Base-by-base conservation (phyloP, 1,139 yeast genomes). In the Yamadazyma atlantica region DNA sequence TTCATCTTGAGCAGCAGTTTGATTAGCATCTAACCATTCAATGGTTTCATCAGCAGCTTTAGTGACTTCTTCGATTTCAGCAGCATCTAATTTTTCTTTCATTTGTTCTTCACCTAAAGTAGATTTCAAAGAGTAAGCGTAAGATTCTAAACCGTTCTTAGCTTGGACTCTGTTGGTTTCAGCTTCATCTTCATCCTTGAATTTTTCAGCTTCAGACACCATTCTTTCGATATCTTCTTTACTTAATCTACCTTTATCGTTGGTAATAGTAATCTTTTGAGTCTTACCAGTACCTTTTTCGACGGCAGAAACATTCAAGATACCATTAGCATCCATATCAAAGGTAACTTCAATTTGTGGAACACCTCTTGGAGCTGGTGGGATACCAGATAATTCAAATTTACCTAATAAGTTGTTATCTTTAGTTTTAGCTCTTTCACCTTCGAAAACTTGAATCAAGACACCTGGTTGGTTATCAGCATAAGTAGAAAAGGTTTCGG, bases 401-500 rank as follows among this genome's bases (percentile, higher is more conserved):
- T 92, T 97, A 82, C 98, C 98, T 71, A 92, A 86, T 69, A 90
- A 84, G 66, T 97, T 89, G 95, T 92, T 92, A 79, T 92, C 97
- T 58, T 88, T 70, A 82, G 97, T 90, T 95, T 90, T 92, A 67
- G 89, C 96, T 82, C 98, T 96, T 80, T 92, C 98, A 85, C 98
- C 98, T 78, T 92, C 97, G 90, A 90, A 92, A 52, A 92, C 97
- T 74, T 97, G 98, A 96, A 92, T 90, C 73, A 88, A 95, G 59
- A 92, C 98, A 60, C 96, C 88, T 70, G 97, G 90, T 80, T 92
- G 98, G 84, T 88, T 92, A 84, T 92, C 98, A 66, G 87, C 96
- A 66, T 87, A 96, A 64, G 98, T 92, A 75, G 98, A 90, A 95
- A 92, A 92, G 62, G 97, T 92, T 82, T 97, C 87, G 80, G 96